A percentile compares a stretch with the other conserved stretches of the same genome.
Conservation (phyloP, 73 alveolate species). For the Durusdinium trenchii region DNA sequence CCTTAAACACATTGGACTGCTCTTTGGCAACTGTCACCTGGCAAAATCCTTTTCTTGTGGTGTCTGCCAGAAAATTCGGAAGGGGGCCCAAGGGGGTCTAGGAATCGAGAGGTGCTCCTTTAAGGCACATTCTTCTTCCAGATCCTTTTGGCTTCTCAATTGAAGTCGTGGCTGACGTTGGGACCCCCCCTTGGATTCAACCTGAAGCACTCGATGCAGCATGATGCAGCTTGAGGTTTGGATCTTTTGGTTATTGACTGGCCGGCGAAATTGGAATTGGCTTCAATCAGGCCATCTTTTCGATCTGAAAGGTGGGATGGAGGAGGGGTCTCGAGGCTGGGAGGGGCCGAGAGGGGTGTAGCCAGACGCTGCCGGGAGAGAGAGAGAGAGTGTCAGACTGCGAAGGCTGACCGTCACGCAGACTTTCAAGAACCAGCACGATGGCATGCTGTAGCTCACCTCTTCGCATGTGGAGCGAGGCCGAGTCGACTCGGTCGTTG, state of each 20-base stretch:
- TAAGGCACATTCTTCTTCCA: no score
- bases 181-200: no score
- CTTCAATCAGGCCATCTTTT: constrained; percentile 14
- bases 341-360: not conserved
- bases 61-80: no score
- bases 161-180: no score
- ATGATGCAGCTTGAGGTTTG: constrained; percentile 34
- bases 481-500: no score
- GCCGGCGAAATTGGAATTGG: constrained; percentile 37
- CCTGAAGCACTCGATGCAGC: no score
- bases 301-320: not conserved
- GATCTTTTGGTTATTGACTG: constrained; percentile 57
- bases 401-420: constrained; percentile 58
- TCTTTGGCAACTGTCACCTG: constrained; percentile 57
- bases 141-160: no score
- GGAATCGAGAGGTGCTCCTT: no score
- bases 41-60: not conserved
- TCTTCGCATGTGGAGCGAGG: not conserved
- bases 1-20: constrained; percentile 77
- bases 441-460: constrained; percentile 28
- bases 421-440: constrained; percentile 59
- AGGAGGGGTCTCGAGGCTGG: not conserved
- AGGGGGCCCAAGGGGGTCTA: no score
- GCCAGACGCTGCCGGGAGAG: not conserved
- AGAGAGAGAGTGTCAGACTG: not conserved